Evolutionary conservation across 2,329 filamentous ascomycete species (phyloP), one percentile per base, ranked within the genome.

Genomic region (Aspergillus amoenus): DNA sequence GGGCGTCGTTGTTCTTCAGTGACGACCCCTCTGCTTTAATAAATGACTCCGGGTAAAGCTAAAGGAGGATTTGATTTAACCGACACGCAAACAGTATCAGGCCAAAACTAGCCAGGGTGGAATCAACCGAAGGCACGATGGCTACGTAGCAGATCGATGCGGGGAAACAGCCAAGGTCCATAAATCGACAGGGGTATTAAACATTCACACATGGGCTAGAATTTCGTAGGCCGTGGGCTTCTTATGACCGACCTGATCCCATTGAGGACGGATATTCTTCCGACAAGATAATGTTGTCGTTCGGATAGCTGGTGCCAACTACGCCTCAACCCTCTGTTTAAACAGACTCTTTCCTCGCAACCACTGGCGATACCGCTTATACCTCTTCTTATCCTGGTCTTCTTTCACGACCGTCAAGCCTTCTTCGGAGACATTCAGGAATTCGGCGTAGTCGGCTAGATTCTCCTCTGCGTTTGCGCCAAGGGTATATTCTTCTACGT

Each of bases 301-400:
- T n/a, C 4, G 15, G 34, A n/a, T 15, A 15, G 32, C 8, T 4
- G 3, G 5, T 7, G 15, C 4, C 12, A 4, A 30, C 27, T 34
- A 47, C 9, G 44, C 18, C 44, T 82, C 80, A 62, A 82, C 80
- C 45, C 88, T 85, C 80, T 97, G 93, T 76, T 97, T 97, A 74
- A 97, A 97, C 68, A 97, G 83, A 67, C 91, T 96, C 79, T 97
- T 97, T 17, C 93, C 93, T 61, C 87, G 84, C 69, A 99, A 80
- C 93, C 94, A 99, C 76, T 97, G 95, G 68, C 88, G 81, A 76
- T 99, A 99, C 9, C 93, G 90, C 77, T 96, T 97, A 75, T 99
- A 99, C 65, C 94, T 82, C 82, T 97, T 97, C 83, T 96, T 97
- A 41, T 84, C 82, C 45, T 87, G 82, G 73, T 97, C 94, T 68